Evolutionary conservation across 2,329 filamentous ascomycete species (phyloP), one percentile per base, ranked within the genome.

Genomic region (Ophiosphaerella korrae): DNA sequence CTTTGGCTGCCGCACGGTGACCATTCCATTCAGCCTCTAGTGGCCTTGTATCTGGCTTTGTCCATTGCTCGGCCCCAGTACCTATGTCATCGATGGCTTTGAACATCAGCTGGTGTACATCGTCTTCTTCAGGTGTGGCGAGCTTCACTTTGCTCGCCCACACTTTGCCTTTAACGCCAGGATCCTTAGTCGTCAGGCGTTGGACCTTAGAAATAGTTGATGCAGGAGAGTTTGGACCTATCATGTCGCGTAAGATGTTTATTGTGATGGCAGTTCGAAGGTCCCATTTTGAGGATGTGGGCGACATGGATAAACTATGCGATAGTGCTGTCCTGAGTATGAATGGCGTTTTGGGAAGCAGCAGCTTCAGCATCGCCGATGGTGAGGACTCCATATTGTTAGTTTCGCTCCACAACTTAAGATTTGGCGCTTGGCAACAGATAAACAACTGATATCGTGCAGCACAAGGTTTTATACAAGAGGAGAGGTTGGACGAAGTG

Each of bases 1-100:
- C 66, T 2, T 75, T 73, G 4, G 80, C 88, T 32, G 68, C 77
- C 1, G 80, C 77, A 21, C 89, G 79, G 70, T 88, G 88, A 0
- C 88, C 88, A 3, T 87, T 89, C 89, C 89, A 92, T 70, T 93
- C 89, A 21, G 84, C 88, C 68, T 90, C 83, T 5, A 90, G 79
- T 14, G 82, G 75, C 2, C 74, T 69, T 1, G 85, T 66, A 0
- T 81, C 80, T 1, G 87, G 86, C 52, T 49, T 76, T 58, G 52
- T 60, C 57, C 60, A 70, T 6, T 53, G 42, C 52, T 64, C 66
- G 29, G 53, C 48, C 1, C 71, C 73, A 1, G 75, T 72, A 43
- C 77, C 78, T 70, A 88, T 69, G 1, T 77, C 77, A 21, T 84
- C 77, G 38, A 92, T 83, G 3, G 81, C 82, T 26, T 75, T 74